These are phyloP conservation scores for Polygonum aviculare DNA, from an alignment of 148 eudicot species.

Conservation along the genomic window DNA sequence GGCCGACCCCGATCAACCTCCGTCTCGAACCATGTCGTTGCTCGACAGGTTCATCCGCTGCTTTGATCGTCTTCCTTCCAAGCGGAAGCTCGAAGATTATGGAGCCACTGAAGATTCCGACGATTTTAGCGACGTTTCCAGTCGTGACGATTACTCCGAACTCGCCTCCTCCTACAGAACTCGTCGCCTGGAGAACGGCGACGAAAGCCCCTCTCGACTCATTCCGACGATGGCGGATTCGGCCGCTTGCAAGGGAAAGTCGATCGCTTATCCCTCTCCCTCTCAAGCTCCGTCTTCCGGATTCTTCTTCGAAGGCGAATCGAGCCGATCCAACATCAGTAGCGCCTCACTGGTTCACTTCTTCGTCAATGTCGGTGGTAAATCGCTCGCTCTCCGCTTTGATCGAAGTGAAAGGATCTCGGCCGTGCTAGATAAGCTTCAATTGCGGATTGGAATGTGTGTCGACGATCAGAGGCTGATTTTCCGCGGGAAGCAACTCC, in stretches of 20 bases:
- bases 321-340: conserved; percentile 7
- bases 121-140: conserved; percentile 16
- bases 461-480: conserved; percentile 41
- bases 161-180: background rate
- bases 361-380: conserved; percentile 42
- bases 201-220: background rate
- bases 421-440: conserved; percentile 31
- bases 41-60: background rate
- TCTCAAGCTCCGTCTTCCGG: background rate
- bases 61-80: conserved; percentile 17
- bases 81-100: conserved; percentile 55
- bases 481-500: conserved; percentile 56
- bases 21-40: background rate
- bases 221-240: background rate
- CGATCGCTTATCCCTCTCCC: background rate
- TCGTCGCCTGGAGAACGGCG: background rate
- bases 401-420: conserved; percentile 37
- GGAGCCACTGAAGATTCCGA: no score
- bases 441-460: conserved; percentile 24
- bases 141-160: background rate
- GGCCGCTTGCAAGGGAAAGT: conserved; percentile 14
- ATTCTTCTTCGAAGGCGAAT: background rate
- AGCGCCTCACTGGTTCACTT: conserved; percentile 25
- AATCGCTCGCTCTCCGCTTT: conserved; percentile 39
- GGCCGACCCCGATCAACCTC: background rate